Evolutionary conservation across 1,284 basidiomycete species (phyloP), one percentile per base, ranked within the genome.

Genomic region (Moesziomyces parantarcticus): DNA sequence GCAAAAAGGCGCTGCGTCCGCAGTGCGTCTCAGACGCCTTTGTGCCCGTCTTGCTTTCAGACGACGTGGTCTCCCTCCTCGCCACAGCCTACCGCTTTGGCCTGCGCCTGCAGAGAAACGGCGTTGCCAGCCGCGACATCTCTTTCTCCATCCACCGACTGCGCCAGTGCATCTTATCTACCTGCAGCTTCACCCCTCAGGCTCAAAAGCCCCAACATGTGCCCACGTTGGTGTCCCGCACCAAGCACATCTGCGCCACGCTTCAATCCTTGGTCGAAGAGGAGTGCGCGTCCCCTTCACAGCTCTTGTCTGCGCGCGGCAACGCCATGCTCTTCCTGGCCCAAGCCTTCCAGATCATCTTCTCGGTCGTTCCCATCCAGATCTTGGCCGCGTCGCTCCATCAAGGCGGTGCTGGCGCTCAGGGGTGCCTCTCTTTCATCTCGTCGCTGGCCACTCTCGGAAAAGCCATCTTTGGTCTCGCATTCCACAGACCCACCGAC

Each of bases 1-100:
- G 55, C 54, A 58, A 53, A 20, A 56, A 50, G 44, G 40, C 44
- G 43, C 53, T 65, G 3, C 55, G 51, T 29, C 54, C 62, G 1
- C 62, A 70, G 29, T 50, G 48, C 21, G 42, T 73, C 22, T 60
- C 74, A 6, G 59, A 73, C 44, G n/a, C 55, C 3, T 68, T 75
- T 44, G 42, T 64, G 2, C 54, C 63, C 1, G 51, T 69, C 18
- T 40, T 77, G 54, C 61, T 77, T 8, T 65, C 72, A 3, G 63
- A 66, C 23, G 76, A 78, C 53, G 50, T 78, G 18, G 36, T 76
- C 43, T 67, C 67, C 11, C 70, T 78, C 10, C 64, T 77, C n/a
- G 36, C 62, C 32, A 55, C 72, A 25, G 64, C 68, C 8, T 77
- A 77, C 25, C 57, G 58, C 5, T 67, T 68, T 23, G 72, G 55